Evolutionary conservation across 352 stramenopile species (phyloP).

Genomic region (Phytopythium kandeliae): DNA sequence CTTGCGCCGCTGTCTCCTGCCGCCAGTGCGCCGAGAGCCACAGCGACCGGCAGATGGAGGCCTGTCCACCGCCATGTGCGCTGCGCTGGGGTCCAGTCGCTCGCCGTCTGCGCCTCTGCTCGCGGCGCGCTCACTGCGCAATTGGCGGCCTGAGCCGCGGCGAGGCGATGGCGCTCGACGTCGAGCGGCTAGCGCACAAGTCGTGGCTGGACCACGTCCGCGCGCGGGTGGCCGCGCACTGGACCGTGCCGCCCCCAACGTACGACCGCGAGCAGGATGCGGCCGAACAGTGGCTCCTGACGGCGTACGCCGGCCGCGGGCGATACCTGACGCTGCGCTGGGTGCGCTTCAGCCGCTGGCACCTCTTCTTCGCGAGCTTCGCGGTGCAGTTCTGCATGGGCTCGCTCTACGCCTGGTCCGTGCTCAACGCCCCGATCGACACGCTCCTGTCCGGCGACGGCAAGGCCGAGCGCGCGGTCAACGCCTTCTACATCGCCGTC

Average conservation of each 20-base stretch:
- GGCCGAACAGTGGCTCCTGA: conserved; percentile 25
- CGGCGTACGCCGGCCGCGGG: conserved; percentile 14
- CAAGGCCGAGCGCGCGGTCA: conserved; percentile 33
- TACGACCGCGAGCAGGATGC: conserved; percentile 30
- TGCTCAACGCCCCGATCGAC: conserved; percentile 66
- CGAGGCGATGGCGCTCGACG: background rate
- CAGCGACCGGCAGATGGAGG: no score
- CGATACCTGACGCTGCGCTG: conserved; percentile 33
- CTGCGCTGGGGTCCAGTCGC: no score
- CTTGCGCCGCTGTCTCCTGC: no score
- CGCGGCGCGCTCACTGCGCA: no score
- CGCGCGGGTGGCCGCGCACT: conserved; percentile 18
- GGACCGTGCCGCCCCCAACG: conserved; percentile 37
- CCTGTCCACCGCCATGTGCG: no score
- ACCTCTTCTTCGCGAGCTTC: conserved; percentile 52
- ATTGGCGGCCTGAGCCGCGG: no score
- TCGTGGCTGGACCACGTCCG: background rate
- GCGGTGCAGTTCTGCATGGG: conserved; percentile 59
- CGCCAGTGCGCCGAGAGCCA: no score
- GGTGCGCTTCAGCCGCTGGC: conserved; percentile 52
- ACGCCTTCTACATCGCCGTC: conserved; percentile 57
- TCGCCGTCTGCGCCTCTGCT: no score
- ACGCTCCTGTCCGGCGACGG: conserved; percentile 30
- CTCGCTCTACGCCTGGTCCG: conserved; percentile 61
- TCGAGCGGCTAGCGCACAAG: conserved; percentile 3